A percentile compares a stretch with the other conserved stretches of the same genome.
Conservation (phyloP, 139 green algal genomes). For the Chlorokybus atmophyticus region DNA sequence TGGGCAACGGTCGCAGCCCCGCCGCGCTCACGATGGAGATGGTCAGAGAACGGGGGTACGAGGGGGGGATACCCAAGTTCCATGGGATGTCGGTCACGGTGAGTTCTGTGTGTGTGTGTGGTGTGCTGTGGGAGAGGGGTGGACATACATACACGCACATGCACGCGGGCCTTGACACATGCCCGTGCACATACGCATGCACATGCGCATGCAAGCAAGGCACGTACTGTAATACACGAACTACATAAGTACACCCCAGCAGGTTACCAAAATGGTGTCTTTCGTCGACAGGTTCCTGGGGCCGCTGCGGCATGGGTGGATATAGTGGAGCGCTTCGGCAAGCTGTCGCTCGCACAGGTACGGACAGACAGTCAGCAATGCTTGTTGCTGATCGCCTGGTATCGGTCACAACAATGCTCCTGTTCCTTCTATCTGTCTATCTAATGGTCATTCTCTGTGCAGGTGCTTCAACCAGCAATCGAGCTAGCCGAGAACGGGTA, state of each 20-base stretch:
- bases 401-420: not conserved
- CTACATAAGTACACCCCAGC: too few species aligned
- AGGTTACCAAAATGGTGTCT: too few species aligned
- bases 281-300: slow-evolving; percentile 33
- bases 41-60: slow-evolving; percentile 20
- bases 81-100: slow-evolving; percentile 38
- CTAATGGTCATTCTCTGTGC: too few species aligned
- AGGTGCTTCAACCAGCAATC: slow-evolving; percentile 51
- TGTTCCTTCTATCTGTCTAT: too few species aligned
- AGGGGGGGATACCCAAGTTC: slow-evolving; percentile 11
- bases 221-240: too few species aligned
- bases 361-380: too few species aligned
- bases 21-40: slow-evolving; percentile 34
- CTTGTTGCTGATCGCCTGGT: not conserved
- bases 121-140: too few species aligned
- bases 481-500: slow-evolving; percentile 49
- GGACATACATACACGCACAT: too few species aligned
- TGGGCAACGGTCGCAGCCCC: slow-evolving; percentile 37
- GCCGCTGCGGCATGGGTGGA: slow-evolving; percentile 45
- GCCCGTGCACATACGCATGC: too few species aligned
- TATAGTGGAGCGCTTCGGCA: slow-evolving; percentile 35
- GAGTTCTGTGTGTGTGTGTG: not conserved
- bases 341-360: slow-evolving; percentile 29
- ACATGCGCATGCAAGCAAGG: too few species aligned
- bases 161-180: too few species aligned